Base-by-base conservation (phyloP, 2,329 filamentous ascomycete genomes). In the Penicillium hordei region DNA sequence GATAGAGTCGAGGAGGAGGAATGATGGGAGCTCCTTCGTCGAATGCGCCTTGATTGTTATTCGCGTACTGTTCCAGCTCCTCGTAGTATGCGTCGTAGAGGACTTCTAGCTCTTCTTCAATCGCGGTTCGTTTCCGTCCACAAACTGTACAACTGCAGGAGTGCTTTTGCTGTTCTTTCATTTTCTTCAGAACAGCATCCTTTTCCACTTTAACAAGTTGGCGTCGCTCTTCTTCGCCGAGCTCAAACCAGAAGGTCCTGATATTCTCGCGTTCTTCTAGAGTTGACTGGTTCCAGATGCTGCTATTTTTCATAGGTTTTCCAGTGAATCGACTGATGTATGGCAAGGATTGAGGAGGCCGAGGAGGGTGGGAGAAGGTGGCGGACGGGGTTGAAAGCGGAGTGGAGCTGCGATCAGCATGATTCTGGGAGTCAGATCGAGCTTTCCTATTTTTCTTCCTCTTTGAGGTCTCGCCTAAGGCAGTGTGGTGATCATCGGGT, bases 121-220 rank as follows among this genome's bases (percentile, higher is more conserved):
- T 99, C 39, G 94, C 94, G 13, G 90, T 96, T 53, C 94, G 87
- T 79, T 99, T 99, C 65, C 94, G 86, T 52, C 94, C 94, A 75
- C 94, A 99, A 40, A 99, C 93, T 5, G 92, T 95, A 76, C 94
- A 99, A 74, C 93, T 97, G 81, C 94, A 99, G 2, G 93, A 97
- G 75, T 97, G 93, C 77, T 97, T 97, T 76, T 99, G 94, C 76
- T 99, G 94, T 76, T 99, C 94, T 82, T 99, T 99, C 94, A 99
- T 99, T 81, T 99, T 99, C 72, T 91, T 92, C 56, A 99, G 79
- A 0, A 99, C 94, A 8, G 94, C 93, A 76, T 99, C 93, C 78
- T 99, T 99, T 77, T 99, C 94, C 31, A 99, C 93, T 77, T 97
- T 97, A 71, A 99, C 92, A 46, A 99, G 81, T 17, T 91, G 94